Base-by-base conservation (phyloP, 2,329 filamentous ascomycete genomes). In the Colletotrichum filicis region DNA sequence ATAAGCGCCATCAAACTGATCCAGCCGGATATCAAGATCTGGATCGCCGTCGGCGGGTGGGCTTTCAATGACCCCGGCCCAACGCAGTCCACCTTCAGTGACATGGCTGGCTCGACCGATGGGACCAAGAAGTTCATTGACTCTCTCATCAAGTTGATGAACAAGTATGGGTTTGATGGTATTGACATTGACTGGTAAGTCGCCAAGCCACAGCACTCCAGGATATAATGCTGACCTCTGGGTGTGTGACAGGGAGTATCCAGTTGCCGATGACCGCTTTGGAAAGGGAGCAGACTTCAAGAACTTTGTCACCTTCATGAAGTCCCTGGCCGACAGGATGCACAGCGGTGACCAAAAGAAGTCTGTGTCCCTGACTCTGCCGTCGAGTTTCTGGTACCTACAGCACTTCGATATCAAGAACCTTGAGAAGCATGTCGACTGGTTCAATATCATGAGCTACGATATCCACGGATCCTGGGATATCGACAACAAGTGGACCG, bases 11-110 rank as follows among this genome's bases (percentile, higher is more conserved):
- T 85, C 0, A 85, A 86, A 74, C 22, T 68, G 2, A 60, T 59
- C 6, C 69, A 79, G n/a, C 75, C 75, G 0, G 71, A 67, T 1
- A 76, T 87, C 0, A 76, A 85, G 74, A 79, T 81, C 0, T 83
- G 78, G 74, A 79, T 87, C 35, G 79, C 82, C 4, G 72, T 87
- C 2, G 84, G 85, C 1, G 85, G 85, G 0, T 86, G 82, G 81
- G 77, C 80, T 1, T 83, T 85, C 62, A 83, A 79, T 62, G 82
- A 87, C 57, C 78, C 79, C 0, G 79, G 79, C 22, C 73, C 78
- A 1, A 79, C 75, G 1, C 71, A 71, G 4, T 78, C 71, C 0
- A 74, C 76, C 6, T 84, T 82, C 66, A 75, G 58, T 1, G 64
- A 76, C 24, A 58, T 79, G 35, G 77, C 74, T 1, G 55, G 16